Evolutionary conservation across 768 basidiomycete species (phyloP), one percentile per base, ranked within the genome.

Genomic region (Amanita thiersii): DNA sequence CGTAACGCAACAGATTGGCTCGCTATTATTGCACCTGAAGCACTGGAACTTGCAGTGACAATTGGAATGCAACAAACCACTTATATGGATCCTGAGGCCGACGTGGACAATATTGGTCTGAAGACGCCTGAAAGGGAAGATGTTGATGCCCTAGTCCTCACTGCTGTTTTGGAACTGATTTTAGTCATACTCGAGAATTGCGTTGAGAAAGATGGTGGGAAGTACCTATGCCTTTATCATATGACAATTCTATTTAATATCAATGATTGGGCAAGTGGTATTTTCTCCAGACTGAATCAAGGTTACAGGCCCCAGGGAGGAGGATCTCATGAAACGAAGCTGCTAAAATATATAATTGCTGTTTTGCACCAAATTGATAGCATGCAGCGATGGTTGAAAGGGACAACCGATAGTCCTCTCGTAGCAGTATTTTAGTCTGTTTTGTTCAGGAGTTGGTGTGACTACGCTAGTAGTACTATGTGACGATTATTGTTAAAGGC

Each of bases 1-100:
- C 75, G 81, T 44, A 81, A 89, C 50, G 82, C 89, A 11, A 68
- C 78, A 0, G 79, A 86, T 46, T 97, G 86, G 81, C 64, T 91
- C 32, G 70, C 79, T 5, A 68, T 94, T 7, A 65, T 96, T 37
- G 86, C 81, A 2, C 91, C 92, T 0, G 81, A 87, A 48, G 68
- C 81, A 3, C 60, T 98, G 39, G 89, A 94, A 53, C 68, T 98
- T 15, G 89, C 89, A 1, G 62, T 92, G 17, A 81, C 84, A 0
- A 50, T 94, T 21, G 89, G 90, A 0, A 79, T 80, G 4, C 67
- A 72, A 35, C 79, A 80, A 5, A 58, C 82, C 20, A 74, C 79
- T 12, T 58, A 52, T 46, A 55, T 63, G 5, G 65, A 67, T 28
- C 47, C 43, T n/a, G 59, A 62, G 3, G 59, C 60, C 7, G 65